Conservation (phyloP, 768 basidiomycete species). For the Tephrocybe sp. region DNA sequence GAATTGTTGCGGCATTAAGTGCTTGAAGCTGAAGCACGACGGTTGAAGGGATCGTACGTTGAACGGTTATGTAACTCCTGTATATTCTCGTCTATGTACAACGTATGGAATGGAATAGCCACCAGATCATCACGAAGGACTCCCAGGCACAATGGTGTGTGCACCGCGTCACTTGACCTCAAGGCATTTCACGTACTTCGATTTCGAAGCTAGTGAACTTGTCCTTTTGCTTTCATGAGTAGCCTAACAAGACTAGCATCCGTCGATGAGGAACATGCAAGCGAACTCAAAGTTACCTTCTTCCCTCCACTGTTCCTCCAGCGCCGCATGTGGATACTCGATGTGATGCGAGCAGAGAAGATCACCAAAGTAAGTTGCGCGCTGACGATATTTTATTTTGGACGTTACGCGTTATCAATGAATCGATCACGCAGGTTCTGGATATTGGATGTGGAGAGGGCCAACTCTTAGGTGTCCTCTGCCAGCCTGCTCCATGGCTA, state of each 20-base stretch:
- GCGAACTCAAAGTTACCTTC: constrained; percentile 59
- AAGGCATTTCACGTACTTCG: too few relatives aligned
- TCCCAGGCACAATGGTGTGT: too few relatives aligned
- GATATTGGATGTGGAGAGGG: constrained; percentile 89
- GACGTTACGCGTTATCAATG: neutral
- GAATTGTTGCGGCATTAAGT: constrained; percentile 40
- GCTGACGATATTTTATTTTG: too few relatives aligned
- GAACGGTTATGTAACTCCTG: too few relatives aligned
- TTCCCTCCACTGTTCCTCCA: constrained; percentile 68
- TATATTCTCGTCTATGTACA: too few relatives aligned
- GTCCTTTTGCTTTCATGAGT: constrained; percentile 6
- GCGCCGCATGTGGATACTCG: constrained; percentile 70
- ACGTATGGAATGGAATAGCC: too few relatives aligned
- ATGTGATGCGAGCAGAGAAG: constrained; percentile 56
- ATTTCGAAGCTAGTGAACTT: too few relatives aligned
- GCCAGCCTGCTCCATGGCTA: constrained; percentile 76
- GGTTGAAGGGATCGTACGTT: too few relatives aligned
- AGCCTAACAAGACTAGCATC: constrained; percentile 6
- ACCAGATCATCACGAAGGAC: too few relatives aligned
- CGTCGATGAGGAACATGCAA: constrained; percentile 16
- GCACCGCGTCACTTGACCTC: too few relatives aligned
- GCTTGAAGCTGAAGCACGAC: neutral
- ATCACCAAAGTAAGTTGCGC: constrained; percentile 47
- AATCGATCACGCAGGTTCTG: constrained; percentile 49
- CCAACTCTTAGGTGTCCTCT: constrained; percentile 64